These are phyloP conservation scores for Ophiosphaerella herpotricha DNA, from an alignment of 2,329 filamentous ascomycete genomes.

Conservation along the genomic window DNA sequence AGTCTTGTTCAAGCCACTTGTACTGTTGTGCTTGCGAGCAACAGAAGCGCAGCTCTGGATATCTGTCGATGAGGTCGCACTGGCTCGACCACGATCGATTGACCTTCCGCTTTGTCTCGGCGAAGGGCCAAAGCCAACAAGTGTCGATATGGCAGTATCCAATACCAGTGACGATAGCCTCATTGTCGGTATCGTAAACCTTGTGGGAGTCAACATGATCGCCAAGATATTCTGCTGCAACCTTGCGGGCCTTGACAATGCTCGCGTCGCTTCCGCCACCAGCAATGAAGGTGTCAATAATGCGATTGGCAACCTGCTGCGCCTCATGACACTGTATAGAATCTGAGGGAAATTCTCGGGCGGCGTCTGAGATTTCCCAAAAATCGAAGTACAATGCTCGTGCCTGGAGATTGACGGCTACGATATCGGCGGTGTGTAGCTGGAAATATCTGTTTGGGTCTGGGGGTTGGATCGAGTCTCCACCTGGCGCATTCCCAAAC, in stretches of 20 bases:
- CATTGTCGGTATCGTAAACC: conserved; percentile 77
- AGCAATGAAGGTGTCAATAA: conserved; percentile 88
- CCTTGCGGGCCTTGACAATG: conserved; percentile 77
- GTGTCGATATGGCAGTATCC: conserved; percentile 98
- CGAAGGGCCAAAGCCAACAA: conserved; percentile 98
- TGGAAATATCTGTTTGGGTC: conserved; percentile 81
- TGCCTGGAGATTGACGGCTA: conserved; percentile 84
- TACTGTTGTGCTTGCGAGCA: conserved; percentile 96
- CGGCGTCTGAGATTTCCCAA: conserved; percentile 93
- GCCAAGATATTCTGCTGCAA: conserved; percentile 83
- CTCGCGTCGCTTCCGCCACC: conserved; percentile 73
- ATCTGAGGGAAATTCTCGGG: conserved; percentile 85
- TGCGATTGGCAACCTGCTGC: conserved; percentile 78
- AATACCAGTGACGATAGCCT: conserved; percentile 82
- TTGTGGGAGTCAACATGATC: conserved; percentile 74
- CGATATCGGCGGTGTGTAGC: conserved; percentile 79
- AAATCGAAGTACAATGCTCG: conserved; percentile 86
- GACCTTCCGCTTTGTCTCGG: conserved; percentile 95
- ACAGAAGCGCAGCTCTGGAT: conserved; percentile 90
- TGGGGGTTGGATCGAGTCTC: conserved; percentile 87
- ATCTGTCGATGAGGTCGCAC: conserved; percentile 91
- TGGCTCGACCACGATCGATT: conserved; percentile 96
- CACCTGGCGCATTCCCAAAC: conserved; percentile 89
- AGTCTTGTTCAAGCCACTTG: conserved; percentile 92
- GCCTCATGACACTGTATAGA: conserved; percentile 90